A percentile compares a stretch with the other conserved stretches of the same genome.
Evolutionary conservation across 371 early-diverging fungal species (phyloP).

Genomic region (Amoeboradix gromovi): DNA sequence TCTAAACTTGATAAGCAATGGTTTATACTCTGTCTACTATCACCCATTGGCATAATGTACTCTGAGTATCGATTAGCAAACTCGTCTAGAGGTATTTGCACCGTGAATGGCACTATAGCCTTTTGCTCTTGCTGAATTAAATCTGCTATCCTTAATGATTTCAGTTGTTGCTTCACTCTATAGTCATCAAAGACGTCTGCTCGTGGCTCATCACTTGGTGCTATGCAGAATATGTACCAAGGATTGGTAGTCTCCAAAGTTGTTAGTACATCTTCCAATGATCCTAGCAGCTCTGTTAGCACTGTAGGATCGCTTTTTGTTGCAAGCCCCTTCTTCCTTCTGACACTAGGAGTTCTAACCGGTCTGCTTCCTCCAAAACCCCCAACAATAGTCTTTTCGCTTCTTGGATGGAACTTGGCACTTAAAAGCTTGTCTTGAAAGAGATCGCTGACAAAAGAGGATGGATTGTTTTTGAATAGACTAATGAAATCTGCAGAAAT

Average conservation of each 20-base stretch:
- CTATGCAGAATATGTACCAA: slow-evolving; percentile 57
- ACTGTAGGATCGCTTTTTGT: slow-evolving; percentile 18
- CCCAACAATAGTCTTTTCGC: slow-evolving; percentile 33
- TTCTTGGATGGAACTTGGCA: slow-evolving; percentile 46
- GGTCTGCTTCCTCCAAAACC: slow-evolving; percentile 6
- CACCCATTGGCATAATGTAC: not conserved
- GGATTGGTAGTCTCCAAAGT: slow-evolving; percentile 47
- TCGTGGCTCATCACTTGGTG: slow-evolving; percentile 35
- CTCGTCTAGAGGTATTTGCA: not conserved
- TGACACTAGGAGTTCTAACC: slow-evolving; percentile 4
- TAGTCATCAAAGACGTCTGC: slow-evolving; percentile 23
- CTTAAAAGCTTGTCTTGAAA: slow-evolving; percentile 47
- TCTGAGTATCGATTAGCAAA: not conserved
- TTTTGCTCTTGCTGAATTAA: slow-evolving; percentile 7
- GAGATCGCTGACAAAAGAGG: slow-evolving; percentile 39
- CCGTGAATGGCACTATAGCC: not conserved
- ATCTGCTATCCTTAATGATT: slow-evolving; percentile 17
- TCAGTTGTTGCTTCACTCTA: slow-evolving; percentile 24
- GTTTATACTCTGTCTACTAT: not conserved
- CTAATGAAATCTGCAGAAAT: slow-evolving; percentile 50
- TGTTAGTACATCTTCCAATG: slow-evolving; percentile 40
- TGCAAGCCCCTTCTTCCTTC: slow-evolving; percentile 6
- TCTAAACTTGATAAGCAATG: not conserved
- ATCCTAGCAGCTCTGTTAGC: slow-evolving; percentile 34
- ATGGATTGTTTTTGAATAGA: slow-evolving; percentile 36